phyloP scores from a whole-genome alignment of 2,329 filamentous ascomycete genomes.

The Colletotrichum sp. region DNA sequence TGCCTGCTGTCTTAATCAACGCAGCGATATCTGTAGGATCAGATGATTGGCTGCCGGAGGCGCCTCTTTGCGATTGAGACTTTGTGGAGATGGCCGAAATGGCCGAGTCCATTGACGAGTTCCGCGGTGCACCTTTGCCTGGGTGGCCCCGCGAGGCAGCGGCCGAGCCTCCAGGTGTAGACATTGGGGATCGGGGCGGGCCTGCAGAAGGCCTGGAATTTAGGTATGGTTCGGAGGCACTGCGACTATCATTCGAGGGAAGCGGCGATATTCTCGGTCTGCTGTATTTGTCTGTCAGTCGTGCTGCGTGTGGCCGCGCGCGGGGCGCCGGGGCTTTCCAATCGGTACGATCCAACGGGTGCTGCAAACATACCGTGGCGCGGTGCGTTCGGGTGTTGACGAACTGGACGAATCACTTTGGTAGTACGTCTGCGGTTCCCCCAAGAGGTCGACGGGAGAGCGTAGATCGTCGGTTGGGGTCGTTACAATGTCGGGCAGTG shows the following conservation, averaged over 20 bases:
- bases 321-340: background rate
- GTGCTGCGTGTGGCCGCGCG: constrained; percentile 1
- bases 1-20: constrained; percentile 84
- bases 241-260: constrained; percentile 56
- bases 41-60: constrained; percentile 59
- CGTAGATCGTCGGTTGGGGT: constrained; percentile 30
- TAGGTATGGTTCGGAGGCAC: constrained; percentile 46
- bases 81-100: constrained; percentile 77
- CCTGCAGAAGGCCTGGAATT: constrained; percentile 47
- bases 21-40: constrained; percentile 77
- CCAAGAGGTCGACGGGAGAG: constrained; percentile 17
- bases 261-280: constrained; percentile 32
- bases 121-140: constrained; percentile 62
- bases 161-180: constrained; percentile 54
- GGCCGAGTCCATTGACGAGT: constrained; percentile 92
- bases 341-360: background rate
- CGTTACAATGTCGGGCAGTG: constrained; percentile 35
- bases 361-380: constrained; percentile 32
- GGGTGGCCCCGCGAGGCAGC: constrained; percentile 44
- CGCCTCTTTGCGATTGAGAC: constrained; percentile 60
- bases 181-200: constrained; percentile 39
- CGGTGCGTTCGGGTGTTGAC: constrained; percentile 34
- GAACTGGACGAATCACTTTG: constrained; percentile 40
- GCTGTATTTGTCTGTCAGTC: constrained; percentile 6
- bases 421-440: constrained; percentile 35